phyloP scores from a whole-genome alignment of 129 eudicot species.

The carrot (Daucus carota) region DH1_v3.0 NC_030388.2:27033501-27034000 shows the following conservation, averaged over 20 bases:
- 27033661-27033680: constrained; percentile 20
- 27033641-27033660: constrained; percentile 15
- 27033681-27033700: constrained; percentile 24
- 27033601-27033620: constrained; percentile 36
- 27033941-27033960: constrained; percentile 3
- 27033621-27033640: constrained; percentile 13
- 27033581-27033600: constrained; percentile 32
- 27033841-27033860: not conserved
- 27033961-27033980: constrained; percentile 8
- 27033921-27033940: constrained; percentile 14
- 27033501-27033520: constrained; percentile 46
- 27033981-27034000: constrained; percentile 18
- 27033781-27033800: not conserved
- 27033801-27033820: not conserved
- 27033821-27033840: not conserved
- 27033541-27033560: constrained; percentile 51
- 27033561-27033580: constrained; percentile 27
- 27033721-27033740: not conserved
- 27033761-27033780: constrained; percentile 7
- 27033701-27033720: constrained; percentile 16
- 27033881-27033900: not conserved
- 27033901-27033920: constrained; percentile 13
- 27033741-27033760: not conserved
- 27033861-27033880: not conserved
- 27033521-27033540: constrained; percentile 78